A percentile compares a stretch with the other conserved stretches of the same genome.
Evolutionary conservation across 176 grass and related monocot species (phyloP).

Genomic region (Lolium rigidum): DNA sequence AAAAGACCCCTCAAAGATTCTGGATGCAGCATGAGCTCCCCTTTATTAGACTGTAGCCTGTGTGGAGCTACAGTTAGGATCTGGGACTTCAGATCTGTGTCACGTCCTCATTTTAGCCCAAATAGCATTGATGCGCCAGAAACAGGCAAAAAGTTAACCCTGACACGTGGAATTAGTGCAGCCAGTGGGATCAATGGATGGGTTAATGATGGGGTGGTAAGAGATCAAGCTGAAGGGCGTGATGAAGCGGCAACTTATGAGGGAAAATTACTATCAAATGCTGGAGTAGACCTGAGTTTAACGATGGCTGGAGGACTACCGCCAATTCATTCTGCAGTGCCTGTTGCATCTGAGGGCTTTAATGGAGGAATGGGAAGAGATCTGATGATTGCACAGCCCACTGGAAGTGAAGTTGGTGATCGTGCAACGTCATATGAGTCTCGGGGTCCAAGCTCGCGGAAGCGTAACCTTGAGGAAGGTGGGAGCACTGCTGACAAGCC

Average conservation of each 20-base stretch:
- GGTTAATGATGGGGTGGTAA: constrained; percentile 63
- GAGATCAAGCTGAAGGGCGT: constrained; percentile 69
- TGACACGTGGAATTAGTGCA: constrained; percentile 82
- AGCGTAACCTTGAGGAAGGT: constrained; percentile 94
- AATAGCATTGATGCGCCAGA: constrained; percentile 73
- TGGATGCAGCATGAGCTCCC: constrained; percentile 79
- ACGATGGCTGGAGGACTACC: constrained; percentile 89
- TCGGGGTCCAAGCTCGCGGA: constrained; percentile 86
- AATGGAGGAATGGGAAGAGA: constrained; percentile 86
- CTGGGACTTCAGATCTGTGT: constrained; percentile 71
- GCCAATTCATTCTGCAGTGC: constrained; percentile 59
- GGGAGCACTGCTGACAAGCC: constrained; percentile 98
- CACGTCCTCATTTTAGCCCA: constrained; percentile 65
- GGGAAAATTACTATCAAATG: constrained; percentile 73
- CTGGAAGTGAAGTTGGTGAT: constrained; percentile 98
- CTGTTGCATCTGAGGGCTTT: constrained; percentile 50
- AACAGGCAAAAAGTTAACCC: constrained; percentile 63
- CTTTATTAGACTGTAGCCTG: constrained; percentile 90
- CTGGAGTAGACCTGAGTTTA: constrained; percentile 88
- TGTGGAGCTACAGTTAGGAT: constrained; percentile 91
- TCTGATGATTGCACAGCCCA: constrained; percentile 95
- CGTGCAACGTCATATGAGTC: constrained; percentile 92
- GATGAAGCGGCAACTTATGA: constrained; percentile 76
- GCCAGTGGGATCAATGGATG: constrained; percentile 91
- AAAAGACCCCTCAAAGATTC: constrained; percentile 74